phyloP scores from a whole-genome alignment of 208 protist species.

The Trypanosomatidae sp. region DNA sequence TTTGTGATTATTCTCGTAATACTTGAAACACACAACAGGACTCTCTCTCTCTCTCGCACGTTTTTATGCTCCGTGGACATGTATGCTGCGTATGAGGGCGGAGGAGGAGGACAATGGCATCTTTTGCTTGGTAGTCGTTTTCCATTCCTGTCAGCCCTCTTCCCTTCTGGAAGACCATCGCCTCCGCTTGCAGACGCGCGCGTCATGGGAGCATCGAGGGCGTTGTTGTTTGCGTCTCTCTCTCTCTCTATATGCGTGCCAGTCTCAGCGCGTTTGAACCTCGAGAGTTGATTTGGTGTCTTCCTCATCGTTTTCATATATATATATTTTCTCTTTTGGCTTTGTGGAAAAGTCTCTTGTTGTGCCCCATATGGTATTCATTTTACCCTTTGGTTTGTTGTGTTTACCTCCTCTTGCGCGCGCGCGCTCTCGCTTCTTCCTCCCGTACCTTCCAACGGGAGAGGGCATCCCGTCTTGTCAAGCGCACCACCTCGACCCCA shows the following conservation, averaged over 20 bases:
- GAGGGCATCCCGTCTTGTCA: neutral
- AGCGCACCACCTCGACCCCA: neutral
- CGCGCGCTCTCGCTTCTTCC: neutral
- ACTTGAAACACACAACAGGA: neutral
- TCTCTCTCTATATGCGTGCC: neutral
- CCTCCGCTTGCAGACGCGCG: neutral
- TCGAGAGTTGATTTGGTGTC: neutral
- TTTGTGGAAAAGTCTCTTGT: constrained; percentile 14
- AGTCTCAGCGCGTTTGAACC: neutral
- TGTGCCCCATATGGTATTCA: constrained; percentile 4
- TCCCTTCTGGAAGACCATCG: neutral
- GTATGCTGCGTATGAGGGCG: neutral
- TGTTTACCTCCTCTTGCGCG: neutral
- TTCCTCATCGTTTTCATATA: neutral
- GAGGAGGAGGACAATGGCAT: neutral
- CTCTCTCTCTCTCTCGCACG: neutral
- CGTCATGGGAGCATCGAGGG: neutral
- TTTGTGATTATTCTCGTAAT: neutral
- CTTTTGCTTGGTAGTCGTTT: neutral
- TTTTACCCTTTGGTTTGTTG: neutral
- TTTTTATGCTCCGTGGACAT: neutral
- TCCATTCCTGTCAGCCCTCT: neutral
- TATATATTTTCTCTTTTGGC: neutral
- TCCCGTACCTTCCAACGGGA: neutral
- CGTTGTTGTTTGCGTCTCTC: neutral